Evolutionary conservation across 208 protist species (phyloP), one percentile per base, ranked within the genome.

Genomic region (Acanthamoeba healyi): DNA sequence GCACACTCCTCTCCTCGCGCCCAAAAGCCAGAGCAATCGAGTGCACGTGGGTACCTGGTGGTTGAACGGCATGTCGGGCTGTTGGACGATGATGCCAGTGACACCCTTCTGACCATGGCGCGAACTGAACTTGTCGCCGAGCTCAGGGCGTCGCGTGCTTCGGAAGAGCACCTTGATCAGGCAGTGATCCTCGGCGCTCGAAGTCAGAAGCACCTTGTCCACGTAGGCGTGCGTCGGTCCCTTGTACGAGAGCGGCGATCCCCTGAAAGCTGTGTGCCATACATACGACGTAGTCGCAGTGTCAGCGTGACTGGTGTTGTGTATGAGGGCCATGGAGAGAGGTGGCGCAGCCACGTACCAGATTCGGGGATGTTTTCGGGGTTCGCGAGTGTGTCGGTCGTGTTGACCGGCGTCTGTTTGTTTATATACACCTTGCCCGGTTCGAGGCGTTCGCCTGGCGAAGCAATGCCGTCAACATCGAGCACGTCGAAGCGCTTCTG

Each of bases 81-180:
- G 99, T 58, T 98, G 94, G 26, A 99, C 98, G 79, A 99, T 99
- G 19, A 99, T 97, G 49, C 99, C 99, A 84, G 98, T 98, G 14
- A 99, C 99, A 93, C 99, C 99, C 96, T 99, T 99, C 96, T 99
- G 99, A 7, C 99, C 99, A 95, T 99, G 99, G 32, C 99, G 97
- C 6, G 97, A 98, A 17, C 98, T 99, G 95, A 99, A 99, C 97
- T 99, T 99, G 97, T 99, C 99, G 63, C 99, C 99, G 3, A 99
- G 95, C 95, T 99, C 98, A 26, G 99, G 99, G 29, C 97, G 95
- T 46, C 99, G 95, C 38, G 98, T 98, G 74, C 98, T 97, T 29
- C 99, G 95, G 44, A 99, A 98, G 58, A 99, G 72, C 12, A 99
- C 97, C 94, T 99, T 99, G 81, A 99, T 98, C 84, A 99, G 97